phyloP scores from a whole-genome alignment of 148 eudicot species.

The Spergularia bocconei region DNA sequence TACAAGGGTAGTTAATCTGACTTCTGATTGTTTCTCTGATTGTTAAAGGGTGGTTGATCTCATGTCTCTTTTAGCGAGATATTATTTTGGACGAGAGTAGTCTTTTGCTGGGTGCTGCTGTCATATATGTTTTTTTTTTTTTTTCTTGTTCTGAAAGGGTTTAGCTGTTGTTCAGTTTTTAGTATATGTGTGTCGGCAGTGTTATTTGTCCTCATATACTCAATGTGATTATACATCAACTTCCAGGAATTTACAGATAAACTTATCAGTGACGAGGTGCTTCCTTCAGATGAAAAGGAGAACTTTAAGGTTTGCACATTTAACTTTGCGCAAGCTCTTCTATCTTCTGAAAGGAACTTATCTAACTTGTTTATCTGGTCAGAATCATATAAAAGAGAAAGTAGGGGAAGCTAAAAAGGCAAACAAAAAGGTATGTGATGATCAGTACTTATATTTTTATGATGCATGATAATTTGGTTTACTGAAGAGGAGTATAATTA shows the following conservation, averaged over 20 bases:
- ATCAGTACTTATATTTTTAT: neutral
- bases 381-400: slow-evolving; percentile 79
- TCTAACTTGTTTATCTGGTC: slow-evolving; percentile 10
- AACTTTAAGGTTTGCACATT: slow-evolving; percentile 57
- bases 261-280: slow-evolving; percentile 62
- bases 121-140: too few relatives aligned
- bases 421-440: slow-evolving; percentile 69
- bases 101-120: too few relatives aligned
- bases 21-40: neutral
- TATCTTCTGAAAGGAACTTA: slow-evolving; percentile 5
- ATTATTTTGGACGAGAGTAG: neutral
- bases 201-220: neutral
- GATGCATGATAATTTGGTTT: neutral
- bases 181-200: neutral
- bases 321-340: neutral
- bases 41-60: too few relatives aligned
- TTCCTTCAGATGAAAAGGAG: slow-evolving; percentile 74
- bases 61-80: too few relatives aligned
- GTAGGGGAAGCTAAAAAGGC: slow-evolving; percentile 75
- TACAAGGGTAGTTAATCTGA: neutral
- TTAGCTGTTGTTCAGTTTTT: neutral
- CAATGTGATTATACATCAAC: slow-evolving; percentile 13
- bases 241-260: slow-evolving; percentile 80
- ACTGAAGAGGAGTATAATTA: neutral
- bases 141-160: neutral